Evolutionary conservation across 495 filamentous ascomycete genomes (phyloP), one percentile per base, ranked within the genome.

Genomic region (Penicillium parvum): DNA sequence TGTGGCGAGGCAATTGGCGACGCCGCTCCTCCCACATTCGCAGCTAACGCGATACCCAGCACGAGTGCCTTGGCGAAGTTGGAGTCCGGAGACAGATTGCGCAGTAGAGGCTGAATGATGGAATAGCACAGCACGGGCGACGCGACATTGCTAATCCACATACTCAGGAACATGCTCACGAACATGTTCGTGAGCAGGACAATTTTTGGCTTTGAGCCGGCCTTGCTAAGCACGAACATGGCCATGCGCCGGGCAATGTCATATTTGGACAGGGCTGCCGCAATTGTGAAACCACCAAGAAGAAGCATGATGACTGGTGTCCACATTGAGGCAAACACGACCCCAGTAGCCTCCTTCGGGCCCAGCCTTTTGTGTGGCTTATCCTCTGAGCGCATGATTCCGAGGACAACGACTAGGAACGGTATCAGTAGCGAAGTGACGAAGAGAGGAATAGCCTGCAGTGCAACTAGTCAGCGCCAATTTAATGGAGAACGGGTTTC

Each of bases 121-220:
- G 88, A 94, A 60, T 90, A 97, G 72, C 94, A 99, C 7, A 99
- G 77, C n/a, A 99, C 92, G 0, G 92, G 92, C 4, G 94, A 91
- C 12, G 92, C 92, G 23, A 99, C 92, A 51, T 99, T 99, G 63
- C 86, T 94, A 57, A 99, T 96, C 78, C 94, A 90, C 92, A 99
- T 99, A 52, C 88, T 95, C 25, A 91, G 79, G 58, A 97, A 91
- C 67, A 91, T 90, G 47, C 92, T 92, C 32, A 99, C 92, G 53
- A 95, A 95, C 92, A 99, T 99, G 64, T 90, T 95, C 18, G 90
- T 90, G 17, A 99, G 56, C 9, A 99, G 77, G 14, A 99, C 90
- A 12, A 85, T 86, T 33, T 83, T 74, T 4, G 94, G 91, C 53
- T 80, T 82, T 7, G 92, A 95, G 7, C 92, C 92, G 23, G 92